Base-by-base conservation (phyloP, 2,329 filamentous ascomycete genomes). In the Cladosporium sp. region DNA sequence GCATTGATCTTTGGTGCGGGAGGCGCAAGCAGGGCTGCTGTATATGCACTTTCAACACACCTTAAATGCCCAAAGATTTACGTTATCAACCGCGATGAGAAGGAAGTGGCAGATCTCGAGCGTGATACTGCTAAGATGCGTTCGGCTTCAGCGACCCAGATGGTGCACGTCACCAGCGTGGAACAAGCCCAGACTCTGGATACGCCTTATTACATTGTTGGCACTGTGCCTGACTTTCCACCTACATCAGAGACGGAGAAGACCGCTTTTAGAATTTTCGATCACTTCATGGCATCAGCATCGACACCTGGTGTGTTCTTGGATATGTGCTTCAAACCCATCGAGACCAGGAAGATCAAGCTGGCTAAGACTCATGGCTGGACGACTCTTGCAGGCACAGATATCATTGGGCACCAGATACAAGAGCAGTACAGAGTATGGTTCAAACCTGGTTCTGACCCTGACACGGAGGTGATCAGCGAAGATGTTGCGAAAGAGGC, bases 261-360 rank as follows among this genome's bases (percentile, higher is more conserved):
- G 33, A 27, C 32, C 2, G 55, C 49, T 6, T 32, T 55, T 2
- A 53, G 49, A 3, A 16, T 38, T 4, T 25, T 27, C 19, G 20
- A 30, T 13, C 13, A 19, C 9, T 43, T 43, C 30, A 33, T 45
- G 18, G 42, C 30, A 12, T 42, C 39, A 11, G 29, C 27, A 8
- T 11, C 25, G 13, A 27, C 30, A 5, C 67, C 62, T 48, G 69
- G 69, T 0, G 61, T 71, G 1, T 45, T 72, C 49, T 51, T 72
- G 30, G 70, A 72, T 27, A 71, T 72, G 68, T 72, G 70, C 53
- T 72, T 69, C 57, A 72, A 72, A 54, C 70, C 69, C 1, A 55
- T 67, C 12, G 58, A 59, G 5, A 72, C 70, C 3, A 58, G 69
- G 40, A 66, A 61, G 52, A 60, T 71, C 32, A 67, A 66, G 56